A percentile compares a stretch with the other conserved stretches of the same genome.
Evolutionary conservation across 2,329 filamentous ascomycete genomes (phyloP).

Genomic region (Ascochyta lentis): DNA sequence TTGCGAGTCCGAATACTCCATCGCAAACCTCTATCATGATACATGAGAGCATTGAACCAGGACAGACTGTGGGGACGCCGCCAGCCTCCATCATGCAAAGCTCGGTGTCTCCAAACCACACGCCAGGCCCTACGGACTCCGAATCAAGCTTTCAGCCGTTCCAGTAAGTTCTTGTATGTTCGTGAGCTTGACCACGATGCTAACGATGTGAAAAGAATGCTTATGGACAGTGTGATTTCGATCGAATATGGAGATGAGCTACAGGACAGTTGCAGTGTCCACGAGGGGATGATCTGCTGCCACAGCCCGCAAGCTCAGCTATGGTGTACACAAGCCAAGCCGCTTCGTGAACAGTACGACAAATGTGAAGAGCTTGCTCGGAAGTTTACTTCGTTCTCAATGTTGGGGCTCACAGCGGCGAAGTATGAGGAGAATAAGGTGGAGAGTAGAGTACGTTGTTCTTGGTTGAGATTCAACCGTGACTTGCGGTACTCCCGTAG

Average conservation of each 20-base stretch:
- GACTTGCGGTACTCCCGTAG: too few relatives aligned
- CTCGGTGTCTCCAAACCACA: too few relatives aligned
- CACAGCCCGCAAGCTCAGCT: constrained; percentile 16
- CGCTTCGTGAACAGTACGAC: neutral
- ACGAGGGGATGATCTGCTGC: constrained; percentile 19
- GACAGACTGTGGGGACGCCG: neutral
- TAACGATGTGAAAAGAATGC: too few relatives aligned
- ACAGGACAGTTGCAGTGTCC: constrained; percentile 5
- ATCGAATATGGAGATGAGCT: constrained; percentile 23
- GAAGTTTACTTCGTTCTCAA: neutral
- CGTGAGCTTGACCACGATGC: too few relatives aligned
- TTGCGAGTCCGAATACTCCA: neutral
- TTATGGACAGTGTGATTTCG: constrained; percentile 18
- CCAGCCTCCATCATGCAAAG: neutral
- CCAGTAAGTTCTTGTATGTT: too few relatives aligned
- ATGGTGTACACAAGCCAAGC: constrained; percentile 11
- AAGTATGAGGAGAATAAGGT: neutral
- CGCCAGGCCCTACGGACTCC: neutral
- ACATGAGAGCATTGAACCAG: neutral
- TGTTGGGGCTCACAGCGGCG: neutral
- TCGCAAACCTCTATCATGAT: neutral
- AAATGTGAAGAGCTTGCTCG: neutral
- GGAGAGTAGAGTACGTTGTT: neutral
- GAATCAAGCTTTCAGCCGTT: neutral
- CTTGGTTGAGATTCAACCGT: neutral